These are phyloP conservation scores for Artemisia tridentata DNA, from an alignment of 129 eudicot genomes.

Conservation along the genomic window DNA sequence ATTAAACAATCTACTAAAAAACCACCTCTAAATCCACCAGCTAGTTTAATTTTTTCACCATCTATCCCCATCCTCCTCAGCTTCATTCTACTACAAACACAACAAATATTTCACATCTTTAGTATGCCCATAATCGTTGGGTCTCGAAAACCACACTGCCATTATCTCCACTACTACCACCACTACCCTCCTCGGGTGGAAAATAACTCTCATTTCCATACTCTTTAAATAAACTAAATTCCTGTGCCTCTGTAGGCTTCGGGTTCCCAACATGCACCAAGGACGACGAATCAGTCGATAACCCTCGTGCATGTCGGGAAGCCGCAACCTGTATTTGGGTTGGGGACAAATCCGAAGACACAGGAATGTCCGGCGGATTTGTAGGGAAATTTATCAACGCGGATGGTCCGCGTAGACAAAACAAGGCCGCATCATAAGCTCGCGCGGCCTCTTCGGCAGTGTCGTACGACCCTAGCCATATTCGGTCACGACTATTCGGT, in stretches of 20 bases:
- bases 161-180: conserved; percentile 9
- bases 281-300: conserved; percentile 15
- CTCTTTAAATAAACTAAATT: conserved; percentile 16
- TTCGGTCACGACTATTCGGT: conserved; percentile 80
- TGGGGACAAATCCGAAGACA: conserved; percentile 45
- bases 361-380: conserved; percentile 57
- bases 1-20: no score
- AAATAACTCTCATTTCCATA: conserved; percentile 6
- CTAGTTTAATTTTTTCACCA: no score
- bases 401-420: conserved; percentile 68
- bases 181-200: conserved; percentile 20
- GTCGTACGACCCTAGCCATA: conserved; percentile 89
- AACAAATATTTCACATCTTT: neutral
- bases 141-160: conserved; percentile 22
- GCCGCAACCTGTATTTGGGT: conserved; percentile 83
- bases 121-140: conserved; percentile 32
- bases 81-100: no score
- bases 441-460: conserved; percentile 85
- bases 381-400: conserved; percentile 80
- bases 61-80: neutral
- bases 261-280: neutral
- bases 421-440: conserved; percentile 93
- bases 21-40: no score
- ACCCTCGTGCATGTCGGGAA: conserved; percentile 35
- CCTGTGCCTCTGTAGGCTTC: conserved; percentile 10